Evolutionary conservation across 192 early-diverging fungal species (phyloP).

Genomic region (Coemansia sp.): DNA sequence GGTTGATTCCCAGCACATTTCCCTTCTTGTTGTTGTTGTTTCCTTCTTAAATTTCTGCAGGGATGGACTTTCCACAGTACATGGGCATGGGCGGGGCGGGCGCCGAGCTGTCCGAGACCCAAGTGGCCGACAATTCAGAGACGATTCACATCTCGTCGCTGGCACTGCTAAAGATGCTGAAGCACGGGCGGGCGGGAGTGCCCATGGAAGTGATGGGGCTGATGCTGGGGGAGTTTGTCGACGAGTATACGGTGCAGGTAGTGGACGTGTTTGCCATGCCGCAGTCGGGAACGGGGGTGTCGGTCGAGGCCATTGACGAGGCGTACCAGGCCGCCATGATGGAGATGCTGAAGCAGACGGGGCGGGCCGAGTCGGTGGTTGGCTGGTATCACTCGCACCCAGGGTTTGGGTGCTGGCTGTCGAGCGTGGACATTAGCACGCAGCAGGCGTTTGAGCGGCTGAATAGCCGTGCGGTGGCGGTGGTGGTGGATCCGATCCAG

Average conservation of each 20-base stretch:
- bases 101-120: slow-evolving; percentile 32
- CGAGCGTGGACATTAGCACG: slow-evolving; percentile 98
- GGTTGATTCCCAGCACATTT: no score
- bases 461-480: slow-evolving; percentile 91
- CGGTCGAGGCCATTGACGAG: slow-evolving; percentile 98
- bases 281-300: slow-evolving; percentile 97
- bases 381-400: slow-evolving; percentile 99
- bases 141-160: slow-evolving; percentile 99
- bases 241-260: slow-evolving; percentile 98
- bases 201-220: slow-evolving; percentile 99
- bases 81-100: slow-evolving; percentile 35
- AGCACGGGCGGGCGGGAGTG: slow-evolving; percentile 93
- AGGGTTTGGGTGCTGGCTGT: slow-evolving; percentile 99
- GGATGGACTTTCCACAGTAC: slow-evolving; percentile 40
- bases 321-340: slow-evolving; percentile 99
- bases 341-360: slow-evolving; percentile 99
- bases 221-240: slow-evolving; percentile 99
- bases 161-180: slow-evolving; percentile 93
- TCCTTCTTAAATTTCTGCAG: neutral
- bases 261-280: slow-evolving; percentile 99
- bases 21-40: neutral
- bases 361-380: slow-evolving; percentile 96
- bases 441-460: slow-evolving; percentile 97
- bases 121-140: slow-evolving; percentile 83
- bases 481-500: slow-evolving; percentile 99